Percentiles rank a stretch among this genome's conserved stretches.
Conservation (phyloP, 1,284 basidiomycete genomes). For the Pulveroboletus sp. region DNA sequence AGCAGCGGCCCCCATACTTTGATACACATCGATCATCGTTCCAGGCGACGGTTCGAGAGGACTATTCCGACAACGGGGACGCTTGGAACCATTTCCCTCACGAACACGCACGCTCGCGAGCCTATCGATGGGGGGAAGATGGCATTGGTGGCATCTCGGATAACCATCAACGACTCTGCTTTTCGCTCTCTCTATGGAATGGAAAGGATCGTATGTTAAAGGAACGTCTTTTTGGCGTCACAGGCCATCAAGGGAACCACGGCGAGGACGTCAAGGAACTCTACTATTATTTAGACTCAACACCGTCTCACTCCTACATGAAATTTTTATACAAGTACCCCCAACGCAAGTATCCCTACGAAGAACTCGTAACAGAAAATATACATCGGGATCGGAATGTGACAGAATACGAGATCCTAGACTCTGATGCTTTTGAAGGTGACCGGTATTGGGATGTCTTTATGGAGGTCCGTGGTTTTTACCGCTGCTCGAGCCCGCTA, state of each 20-base stretch:
- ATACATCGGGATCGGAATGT: constrained; percentile 82
- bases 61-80: constrained; percentile 95
- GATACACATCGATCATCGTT: constrained; percentile 8
- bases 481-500: no score
- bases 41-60: constrained; percentile 95
- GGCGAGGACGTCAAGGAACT: constrained; percentile 99
- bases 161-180: constrained; percentile 92
- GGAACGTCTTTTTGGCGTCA: constrained; percentile 93
- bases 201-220: constrained; percentile 93
- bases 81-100: constrained; percentile 99
- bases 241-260: constrained; percentile 96
- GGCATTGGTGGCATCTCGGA: constrained; percentile 96
- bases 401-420: constrained; percentile 90
- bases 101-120: constrained; percentile 89
- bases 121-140: constrained; percentile 98
- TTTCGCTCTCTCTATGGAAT: constrained; percentile 93
- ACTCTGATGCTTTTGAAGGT: constrained; percentile 90
- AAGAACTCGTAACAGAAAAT: constrained; percentile 88
- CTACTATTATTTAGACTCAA: constrained; percentile 98
- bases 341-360: constrained; percentile 89
- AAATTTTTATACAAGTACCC: constrained; percentile 99
- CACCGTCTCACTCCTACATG: constrained; percentile 99
- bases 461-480: constrained; percentile 68
- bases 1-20: not conserved
- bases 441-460: constrained; percentile 98